Evolutionary conservation across 2,329 filamentous ascomycete species (phyloP), one percentile per base, ranked within the genome.

Genomic region (Colletotrichum brevisporum): DNA sequence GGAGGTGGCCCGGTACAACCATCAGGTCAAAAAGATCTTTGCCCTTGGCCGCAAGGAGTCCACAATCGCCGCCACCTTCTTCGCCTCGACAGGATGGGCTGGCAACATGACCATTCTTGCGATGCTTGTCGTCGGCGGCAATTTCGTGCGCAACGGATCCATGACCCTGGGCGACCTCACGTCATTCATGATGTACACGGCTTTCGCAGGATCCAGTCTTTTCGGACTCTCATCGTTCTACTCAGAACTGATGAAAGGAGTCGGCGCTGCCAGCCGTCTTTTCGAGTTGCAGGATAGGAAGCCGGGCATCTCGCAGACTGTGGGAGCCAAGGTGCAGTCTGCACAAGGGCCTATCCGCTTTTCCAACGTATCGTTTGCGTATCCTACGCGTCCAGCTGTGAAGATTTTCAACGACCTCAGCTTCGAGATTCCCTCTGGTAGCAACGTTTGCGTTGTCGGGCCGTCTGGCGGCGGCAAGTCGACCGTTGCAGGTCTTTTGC

Each of bases 131-230:
- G 93, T 95, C 39, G 96, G 97, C 72, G 94, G 96, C 64, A 92
- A 92, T 70, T 94, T 98, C 83, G 96, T 99, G 39, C 91, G 94
- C 74, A 90, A 89, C 12, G 96, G 96, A 2, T 86, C 91, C 50
- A 96, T 99, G 83, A 94, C 90, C 8, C 91, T 98, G 55, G 96
- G 96, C 74, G 95, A 99, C 73, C 83, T 99, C 51, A 97, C 96
- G 1, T 97, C 94, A 0, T 99, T 99, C 81, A 88, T 99, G 83
- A 98, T 99, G 95, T 99, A 98, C 80, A 97, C 95, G 3, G 95
- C 94, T 4, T 98, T 91, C 79, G 89, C 90, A 6, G 90, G 90
- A 3, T 96, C 93, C 56, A 97, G 94, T 80, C 88, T 99, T 72
- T 97, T 98, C 74, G 96, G 96, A 4, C 85, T 99, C 2, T 97